Evolutionary conservation across 805 yeast genomes (phyloP).

Genomic region (Saccharomycopsis javanensis): DNA sequence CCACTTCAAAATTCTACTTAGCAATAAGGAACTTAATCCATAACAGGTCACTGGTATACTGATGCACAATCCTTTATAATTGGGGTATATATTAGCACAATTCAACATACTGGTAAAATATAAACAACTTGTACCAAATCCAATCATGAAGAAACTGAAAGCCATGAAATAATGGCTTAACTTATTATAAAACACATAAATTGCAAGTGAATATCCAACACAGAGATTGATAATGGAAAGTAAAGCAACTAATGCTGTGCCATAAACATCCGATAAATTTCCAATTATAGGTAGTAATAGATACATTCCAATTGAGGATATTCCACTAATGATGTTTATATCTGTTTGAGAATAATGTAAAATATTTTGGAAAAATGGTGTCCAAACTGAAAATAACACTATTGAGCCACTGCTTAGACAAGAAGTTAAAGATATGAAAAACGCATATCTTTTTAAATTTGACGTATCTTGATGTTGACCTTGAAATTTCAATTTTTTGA

Average conservation of each 20-base stretch:
- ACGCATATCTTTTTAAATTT: slow-evolving; percentile 39
- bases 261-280: slow-evolving; percentile 73
- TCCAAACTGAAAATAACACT: slow-evolving; percentile 69
- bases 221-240: slow-evolving; percentile 50
- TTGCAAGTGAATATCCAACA: slow-evolving; percentile 56
- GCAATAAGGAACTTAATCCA: slow-evolving; percentile 72
- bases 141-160: slow-evolving; percentile 47
- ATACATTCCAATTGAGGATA: slow-evolving; percentile 74
- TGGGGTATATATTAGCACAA: slow-evolving; percentile 79
- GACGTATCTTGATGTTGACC: slow-evolving; percentile 16
- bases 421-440: slow-evolving; percentile 45
- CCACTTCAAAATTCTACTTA: slow-evolving; percentile 52
- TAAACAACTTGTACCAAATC: slow-evolving; percentile 62
- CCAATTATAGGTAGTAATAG: slow-evolving; percentile 77
- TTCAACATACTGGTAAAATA: slow-evolving; percentile 65
- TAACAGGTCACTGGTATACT: slow-evolving; percentile 83
- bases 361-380: slow-evolving; percentile 53
- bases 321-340: slow-evolving; percentile 64
- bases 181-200: slow-evolving; percentile 27
- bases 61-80: slow-evolving; percentile 67
- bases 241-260: slow-evolving; percentile 63
- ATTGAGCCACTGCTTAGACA: slow-evolving; percentile 80
- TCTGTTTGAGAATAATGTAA: slow-evolving; percentile 56
- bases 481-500: slow-evolving; percentile 4
- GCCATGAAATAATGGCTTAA: slow-evolving; percentile 32